A percentile compares a stretch with the other conserved stretches of the same genome.
Conservation (phyloP, 2,329 filamentous ascomycete species). For the Ophiocordyceps unilateralis region DNA sequence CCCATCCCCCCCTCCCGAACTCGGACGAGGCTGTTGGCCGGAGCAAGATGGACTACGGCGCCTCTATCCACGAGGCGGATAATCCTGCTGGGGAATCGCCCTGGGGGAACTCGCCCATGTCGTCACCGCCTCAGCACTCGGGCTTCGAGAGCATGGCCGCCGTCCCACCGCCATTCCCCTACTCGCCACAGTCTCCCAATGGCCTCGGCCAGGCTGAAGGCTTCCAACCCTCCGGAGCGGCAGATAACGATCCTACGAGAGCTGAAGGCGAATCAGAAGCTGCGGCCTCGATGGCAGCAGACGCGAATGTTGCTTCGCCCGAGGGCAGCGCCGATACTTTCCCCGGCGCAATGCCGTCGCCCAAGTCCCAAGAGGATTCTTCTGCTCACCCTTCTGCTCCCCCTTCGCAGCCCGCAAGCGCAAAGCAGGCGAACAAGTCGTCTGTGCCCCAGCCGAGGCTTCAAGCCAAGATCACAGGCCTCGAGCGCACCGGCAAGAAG, state of each 20-base stretch:
- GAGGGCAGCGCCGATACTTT: conserved; percentile 2
- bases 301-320: conserved; percentile 6
- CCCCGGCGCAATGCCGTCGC: conserved; percentile 3
- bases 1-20: not conserved
- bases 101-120: conserved; percentile 36
- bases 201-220: conserved; percentile 22
- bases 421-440: conserved; percentile 33
- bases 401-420: conserved; percentile 12
- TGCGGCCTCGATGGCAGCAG: conserved; percentile 8
- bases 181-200: conserved; percentile 24
- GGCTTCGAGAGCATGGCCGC: conserved; percentile 23
- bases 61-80: conserved; percentile 36
- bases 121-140: conserved; percentile 29
- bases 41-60: conserved; percentile 38
- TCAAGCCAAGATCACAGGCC: conserved; percentile 83
- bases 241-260: conserved; percentile 26
- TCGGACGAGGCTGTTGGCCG: not conserved
- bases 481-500: conserved; percentile 88
- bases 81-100: conserved; percentile 34
- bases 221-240: conserved; percentile 28
- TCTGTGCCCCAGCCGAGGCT: conserved; percentile 66
- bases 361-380: conserved; percentile 11
- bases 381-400: conserved; percentile 2
- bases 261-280: conserved; percentile 21
- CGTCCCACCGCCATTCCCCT: conserved; percentile 27